Evolutionary conservation across 352 stramenopile species (phyloP), one percentile per base, ranked within the genome.

Genomic region (Thalassiosira livingstoniorum): DNA sequence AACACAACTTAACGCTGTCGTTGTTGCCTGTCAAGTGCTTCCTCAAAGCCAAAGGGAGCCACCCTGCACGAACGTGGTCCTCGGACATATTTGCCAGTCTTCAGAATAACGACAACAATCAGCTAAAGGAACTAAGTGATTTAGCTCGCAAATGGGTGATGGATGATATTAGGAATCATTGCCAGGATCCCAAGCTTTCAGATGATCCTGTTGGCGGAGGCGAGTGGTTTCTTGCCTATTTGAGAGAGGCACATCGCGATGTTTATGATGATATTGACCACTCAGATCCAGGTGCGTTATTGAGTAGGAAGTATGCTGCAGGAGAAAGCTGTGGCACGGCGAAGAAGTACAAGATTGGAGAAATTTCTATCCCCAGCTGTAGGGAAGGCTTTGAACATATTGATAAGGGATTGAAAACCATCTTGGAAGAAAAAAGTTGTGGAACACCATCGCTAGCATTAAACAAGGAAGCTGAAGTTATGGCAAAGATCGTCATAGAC

Each of bases 401-500:
- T 35, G 18, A 69, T 10, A 23, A 76, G 5, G 47, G 58, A 29
- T 75, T 88, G 27, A 29, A 32, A 57, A 42, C 25, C 15, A 62
- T 75, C 15, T n/a, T n/a, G n/a, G n/a, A n/a, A n/a, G n/a, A n/a
- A n/a, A n/a, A n/a, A n/a, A 27, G 37, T n/a, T n/a, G 43, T 64
- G 62, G 55, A 29, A 31, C 61, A 58, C 29, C 67, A 39, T 45
- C 74, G 15, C 35, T 35, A 37, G 45, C 31, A 29, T 58, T 85
- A 15, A 69, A 39, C 23, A 78, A 70, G 4, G 29, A 76, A 29
- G 64, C 71, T 37, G 82, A 88, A 66, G 58, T 88, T 1, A 66
- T 88, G 60, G 77, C 72, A 25, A 88, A 88, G 53, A 88, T 88
- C 35, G 15, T 88, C 4, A 88, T 88, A 31, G 82, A 88, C 47